Conservation (phyloP, 2,329 filamentous ascomycete genomes). For the Aspergillus nomiae region DNA sequence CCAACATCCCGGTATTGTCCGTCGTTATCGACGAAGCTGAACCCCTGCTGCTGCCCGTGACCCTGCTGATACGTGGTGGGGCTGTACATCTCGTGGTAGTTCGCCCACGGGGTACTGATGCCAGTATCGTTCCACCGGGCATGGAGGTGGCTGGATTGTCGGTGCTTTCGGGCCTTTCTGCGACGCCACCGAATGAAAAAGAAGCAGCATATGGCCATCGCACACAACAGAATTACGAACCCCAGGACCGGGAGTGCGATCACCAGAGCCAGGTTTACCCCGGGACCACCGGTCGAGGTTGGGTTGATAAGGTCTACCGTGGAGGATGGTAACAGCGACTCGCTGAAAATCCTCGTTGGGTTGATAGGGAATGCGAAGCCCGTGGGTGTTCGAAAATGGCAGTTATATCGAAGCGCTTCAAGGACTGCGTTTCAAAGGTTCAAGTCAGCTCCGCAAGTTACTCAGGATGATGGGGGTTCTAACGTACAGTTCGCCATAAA, state of each 20-base stretch:
- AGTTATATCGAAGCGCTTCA: constrained; percentile 49
- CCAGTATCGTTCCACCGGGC: constrained; percentile 38
- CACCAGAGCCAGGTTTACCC: constrained; percentile 37
- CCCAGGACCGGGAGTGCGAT: constrained; percentile 48
- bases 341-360: constrained; percentile 44
- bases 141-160: constrained; percentile 32
- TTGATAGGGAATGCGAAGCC: constrained; percentile 43
- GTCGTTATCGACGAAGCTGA: constrained; percentile 31
- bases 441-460: constrained; percentile 8
- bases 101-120: constrained; percentile 34
- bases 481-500: constrained; percentile 48
- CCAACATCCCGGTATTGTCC: constrained; percentile 26
- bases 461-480: background rate
- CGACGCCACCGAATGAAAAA: constrained; percentile 47
- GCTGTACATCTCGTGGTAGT: constrained; percentile 22
- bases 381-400: constrained; percentile 40
- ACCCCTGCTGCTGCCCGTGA: constrained; percentile 14
- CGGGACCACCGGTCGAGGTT: constrained; percentile 12
- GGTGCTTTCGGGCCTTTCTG: constrained; percentile 32
- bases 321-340: constrained; percentile 40
- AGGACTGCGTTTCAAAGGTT: constrained; percentile 36
- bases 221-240: constrained; percentile 40
- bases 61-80: constrained; percentile 14
- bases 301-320: constrained; percentile 25
- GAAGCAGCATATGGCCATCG: constrained; percentile 40